phyloP scores from a whole-genome alignment of 2,329 filamentous ascomycete species.

The Ampelomyces quisqualis region DNA sequence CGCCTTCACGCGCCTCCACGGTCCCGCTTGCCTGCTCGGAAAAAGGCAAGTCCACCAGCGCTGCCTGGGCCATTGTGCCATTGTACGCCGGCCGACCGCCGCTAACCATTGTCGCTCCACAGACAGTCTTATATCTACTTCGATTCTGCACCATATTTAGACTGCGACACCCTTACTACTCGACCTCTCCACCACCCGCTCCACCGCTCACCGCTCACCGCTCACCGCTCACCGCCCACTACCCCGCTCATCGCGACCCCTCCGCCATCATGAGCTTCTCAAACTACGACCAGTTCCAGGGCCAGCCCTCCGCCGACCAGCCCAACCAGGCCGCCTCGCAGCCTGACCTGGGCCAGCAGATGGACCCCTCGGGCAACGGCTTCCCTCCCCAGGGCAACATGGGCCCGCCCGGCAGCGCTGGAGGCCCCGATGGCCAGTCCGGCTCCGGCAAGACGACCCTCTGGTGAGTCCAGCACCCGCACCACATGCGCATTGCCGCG shows the following conservation, averaged over 20 bases:
- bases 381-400: constrained; percentile 53
- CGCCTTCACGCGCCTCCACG: constrained; percentile 22
- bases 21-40: constrained; percentile 16
- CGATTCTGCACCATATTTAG: constrained; percentile 36
- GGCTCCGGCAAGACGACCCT: constrained; percentile 54
- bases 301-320: constrained; percentile 56
- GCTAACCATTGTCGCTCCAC: constrained; percentile 26
- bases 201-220: constrained; percentile 14
- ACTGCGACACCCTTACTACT: constrained; percentile 27
- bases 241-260: constrained; percentile 24
- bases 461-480: constrained; percentile 45
- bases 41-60: background rate
- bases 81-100: constrained; percentile 23
- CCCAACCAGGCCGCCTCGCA: constrained; percentile 51
- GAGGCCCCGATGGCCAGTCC: constrained; percentile 41
- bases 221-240: constrained; percentile 13
- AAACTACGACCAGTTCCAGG: constrained; percentile 64
- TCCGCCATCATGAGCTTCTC: constrained; percentile 66
- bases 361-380: constrained; percentile 55
- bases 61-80: constrained; percentile 28
- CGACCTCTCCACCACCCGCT: constrained; percentile 10
- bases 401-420: constrained; percentile 43
- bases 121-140: constrained; percentile 26
- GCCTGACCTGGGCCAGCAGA: constrained; percentile 58
- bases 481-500: constrained; percentile 1